These are phyloP conservation scores for Elongisporangium anandrum DNA, from an alignment of 352 stramenopile genomes.

Conservation along the genomic window DNA sequence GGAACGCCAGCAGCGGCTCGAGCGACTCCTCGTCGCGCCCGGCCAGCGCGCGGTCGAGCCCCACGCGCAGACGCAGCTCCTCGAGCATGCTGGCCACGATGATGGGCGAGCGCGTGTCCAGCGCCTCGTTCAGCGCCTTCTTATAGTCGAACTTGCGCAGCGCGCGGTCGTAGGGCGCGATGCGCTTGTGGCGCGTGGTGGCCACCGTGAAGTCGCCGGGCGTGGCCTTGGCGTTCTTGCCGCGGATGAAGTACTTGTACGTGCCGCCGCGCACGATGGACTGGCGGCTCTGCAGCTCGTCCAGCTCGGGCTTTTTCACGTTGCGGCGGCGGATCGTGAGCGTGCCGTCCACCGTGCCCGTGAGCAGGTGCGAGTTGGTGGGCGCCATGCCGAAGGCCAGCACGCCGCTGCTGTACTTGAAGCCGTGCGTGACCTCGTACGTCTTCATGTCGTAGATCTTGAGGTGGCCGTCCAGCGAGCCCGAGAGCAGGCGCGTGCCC, in stretches of 20 bases:
- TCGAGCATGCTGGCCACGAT: conserved; percentile 93
- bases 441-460: conserved; percentile 93
- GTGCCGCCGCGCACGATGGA: conserved; percentile 76
- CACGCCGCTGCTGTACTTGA: conserved; percentile 85
- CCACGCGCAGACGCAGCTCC: conserved; percentile 90
- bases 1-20: conserved; percentile 93
- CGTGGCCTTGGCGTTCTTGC: conserved; percentile 76
- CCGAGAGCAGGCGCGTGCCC: conserved; percentile 83
- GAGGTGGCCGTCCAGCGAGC: conserved; percentile 89
- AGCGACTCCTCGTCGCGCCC: conserved; percentile 93
- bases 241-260: conserved; percentile 89
- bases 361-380: conserved; percentile 81
- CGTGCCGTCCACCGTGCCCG: conserved; percentile 68
- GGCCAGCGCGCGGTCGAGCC: conserved; percentile 85
- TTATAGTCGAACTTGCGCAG: conserved; percentile 96
- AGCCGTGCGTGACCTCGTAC: conserved; percentile 87
- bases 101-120: conserved; percentile 88
- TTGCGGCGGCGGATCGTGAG: conserved; percentile 81
- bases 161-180: conserved; percentile 90
- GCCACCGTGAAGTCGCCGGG: conserved; percentile 76
- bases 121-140: conserved; percentile 92
- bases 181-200: conserved; percentile 83
- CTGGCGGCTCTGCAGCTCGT: conserved; percentile 61
- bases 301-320: conserved; percentile 62
- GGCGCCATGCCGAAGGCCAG: conserved; percentile 80